A percentile compares a stretch with the other conserved stretches of the same genome.
Conservation (phyloP, 2,329 filamentous ascomycete species). For the Nemania sp. region DNA sequence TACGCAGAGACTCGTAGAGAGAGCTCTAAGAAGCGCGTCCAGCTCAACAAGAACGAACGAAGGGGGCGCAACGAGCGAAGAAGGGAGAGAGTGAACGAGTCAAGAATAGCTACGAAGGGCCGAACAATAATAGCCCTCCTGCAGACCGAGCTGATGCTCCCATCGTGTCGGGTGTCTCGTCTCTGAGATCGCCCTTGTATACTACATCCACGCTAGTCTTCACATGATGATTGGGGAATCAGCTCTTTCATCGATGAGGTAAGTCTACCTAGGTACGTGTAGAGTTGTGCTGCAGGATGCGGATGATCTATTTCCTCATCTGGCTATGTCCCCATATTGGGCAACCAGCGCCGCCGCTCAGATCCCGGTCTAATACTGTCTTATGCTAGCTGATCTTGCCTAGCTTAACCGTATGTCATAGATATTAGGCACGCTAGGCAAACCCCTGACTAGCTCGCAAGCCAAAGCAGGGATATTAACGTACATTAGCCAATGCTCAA, state of each 20-base stretch:
- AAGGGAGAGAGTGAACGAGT: slow-evolving; percentile 15
- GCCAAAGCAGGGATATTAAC: slow-evolving; percentile 20
- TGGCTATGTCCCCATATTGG: slow-evolving; percentile 32
- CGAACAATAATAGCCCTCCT: slow-evolving; percentile 22
- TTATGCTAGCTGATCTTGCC: slow-evolving; percentile 3
- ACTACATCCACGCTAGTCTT: slow-evolving; percentile 26
- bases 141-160: slow-evolving; percentile 2
- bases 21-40: slow-evolving; percentile 36
- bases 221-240: slow-evolving; percentile 33
- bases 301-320: slow-evolving; percentile 33
- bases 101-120: slow-evolving; percentile 17
- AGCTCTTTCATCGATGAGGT: slow-evolving; percentile 15
- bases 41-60: slow-evolving; percentile 37
- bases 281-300: slow-evolving; percentile 18
- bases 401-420: slow-evolving; percentile 11
- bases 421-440: not conserved
- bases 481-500: not conserved
- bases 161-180: slow-evolving; percentile 30
- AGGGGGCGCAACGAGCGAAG: slow-evolving; percentile 22
- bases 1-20: slow-evolving; percentile 39
- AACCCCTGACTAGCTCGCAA: slow-evolving; percentile 14
- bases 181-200: slow-evolving; percentile 24
- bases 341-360: slow-evolving; percentile 25
- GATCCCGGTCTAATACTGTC: slow-evolving; percentile 2
- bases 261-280: slow-evolving; percentile 10